Evolutionary conservation across 352 stramenopile genomes (phyloP).

Genomic region (Globisporangium mamillatum): DNA sequence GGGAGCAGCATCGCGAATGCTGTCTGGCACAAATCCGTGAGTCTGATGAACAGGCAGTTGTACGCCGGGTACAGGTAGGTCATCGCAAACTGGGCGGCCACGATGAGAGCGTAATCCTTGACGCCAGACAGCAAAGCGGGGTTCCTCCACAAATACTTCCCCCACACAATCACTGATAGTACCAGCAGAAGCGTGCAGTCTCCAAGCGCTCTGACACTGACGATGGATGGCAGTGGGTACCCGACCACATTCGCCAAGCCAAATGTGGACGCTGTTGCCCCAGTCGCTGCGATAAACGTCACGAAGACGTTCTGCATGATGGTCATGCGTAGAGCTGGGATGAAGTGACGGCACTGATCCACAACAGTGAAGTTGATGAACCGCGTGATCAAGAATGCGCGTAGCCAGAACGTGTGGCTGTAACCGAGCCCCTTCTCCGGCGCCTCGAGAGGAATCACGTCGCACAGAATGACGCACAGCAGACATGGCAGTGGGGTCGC

Average conservation of each 20-base stretch:
- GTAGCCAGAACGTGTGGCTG: constrained; percentile 8
- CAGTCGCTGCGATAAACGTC: neutral
- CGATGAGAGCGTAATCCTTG: neutral
- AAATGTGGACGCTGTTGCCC: neutral
- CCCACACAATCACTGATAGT: too few relatives aligned
- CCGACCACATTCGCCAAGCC: neutral
- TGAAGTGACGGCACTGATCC: neutral
- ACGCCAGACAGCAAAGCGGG: too few relatives aligned
- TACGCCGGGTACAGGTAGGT: constrained; percentile 29
- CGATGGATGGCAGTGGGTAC: neutral
- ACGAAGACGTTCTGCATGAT: neutral
- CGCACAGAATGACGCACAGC: neutral
- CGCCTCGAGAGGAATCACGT: constrained; percentile 11
- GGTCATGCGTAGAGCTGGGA: neutral
- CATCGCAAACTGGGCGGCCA: constrained; percentile 15
- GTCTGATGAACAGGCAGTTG: constrained; percentile 24
- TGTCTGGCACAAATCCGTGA: constrained; percentile 12
- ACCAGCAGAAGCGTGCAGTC: too few relatives aligned
- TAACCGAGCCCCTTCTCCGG: neutral
- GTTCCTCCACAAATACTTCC: too few relatives aligned
- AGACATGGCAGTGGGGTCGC: constrained; percentile 15
- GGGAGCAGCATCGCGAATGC: constrained; percentile 26
- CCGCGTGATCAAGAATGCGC: constrained; percentile 1
- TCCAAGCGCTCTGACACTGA: too few relatives aligned
- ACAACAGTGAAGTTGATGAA: neutral